Base-by-base conservation (phyloP, 1,284 basidiomycete genomes). In the Irpex lacteus region DNA sequence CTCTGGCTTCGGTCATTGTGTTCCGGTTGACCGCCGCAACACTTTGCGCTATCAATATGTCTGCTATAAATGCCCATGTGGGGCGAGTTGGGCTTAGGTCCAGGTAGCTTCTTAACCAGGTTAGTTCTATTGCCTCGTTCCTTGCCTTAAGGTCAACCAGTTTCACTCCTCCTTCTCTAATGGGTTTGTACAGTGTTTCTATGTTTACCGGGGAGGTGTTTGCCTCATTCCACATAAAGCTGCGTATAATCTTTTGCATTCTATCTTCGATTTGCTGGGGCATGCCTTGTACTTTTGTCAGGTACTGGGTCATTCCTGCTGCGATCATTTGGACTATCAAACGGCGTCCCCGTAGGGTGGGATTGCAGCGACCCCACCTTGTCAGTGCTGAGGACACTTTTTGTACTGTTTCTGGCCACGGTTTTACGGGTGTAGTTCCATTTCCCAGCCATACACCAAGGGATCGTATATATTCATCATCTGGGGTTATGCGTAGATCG, bases 381-480 rank as follows among this genome's bases (percentile, higher is more conserved):
- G 63, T 49, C 0, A 73, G 63, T n/a, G 26, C 52, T 0, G 3
- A 13, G 0, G 57, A 18, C 4, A 73, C 63, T 47, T 68, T 71
- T 0, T 73, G 66, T 0, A 74, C 1, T 0, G 70, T 64, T 0
- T 53, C 7, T 5, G 59, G 55, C 76, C 76, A 78, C 7, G 66
- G 67, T 0, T 56, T 55, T 0, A 26, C 49, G 0, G 50, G 37
- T 3, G 1, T 66, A 15, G n/a, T 0, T 64, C 37, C 8, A 59
- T 78, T 74, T 0, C 76, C 74, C 0, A 75, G 47, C 64, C 70
- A 74, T 0, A 72, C 71, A 0, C 77, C 76, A 0, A 78, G 69
- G 3, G 67, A 67, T 1, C 75, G 52, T 0, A 70, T 66, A 0
- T 69, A 34, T 3, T 70, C 66, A 0, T 72, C 71, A 15, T 76